phyloP scores from a whole-genome alignment of 495 filamentous ascomycete genomes.

The Stereocaulon alpinum region DNA sequence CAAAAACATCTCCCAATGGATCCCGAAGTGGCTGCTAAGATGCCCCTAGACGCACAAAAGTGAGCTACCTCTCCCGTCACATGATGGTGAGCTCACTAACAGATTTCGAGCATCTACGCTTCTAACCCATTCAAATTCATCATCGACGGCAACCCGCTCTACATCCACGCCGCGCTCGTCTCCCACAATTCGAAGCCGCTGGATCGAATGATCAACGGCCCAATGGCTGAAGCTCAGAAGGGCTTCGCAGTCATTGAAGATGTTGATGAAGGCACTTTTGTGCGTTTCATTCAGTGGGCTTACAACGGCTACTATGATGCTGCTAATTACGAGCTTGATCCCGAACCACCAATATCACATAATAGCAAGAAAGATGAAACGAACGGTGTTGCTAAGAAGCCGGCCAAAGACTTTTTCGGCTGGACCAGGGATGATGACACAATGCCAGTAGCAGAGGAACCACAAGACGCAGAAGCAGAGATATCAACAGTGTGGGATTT shows the following conservation, averaged over 20 bases:
- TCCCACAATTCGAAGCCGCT: constrained; percentile 17
- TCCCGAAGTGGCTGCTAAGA: too few species aligned
- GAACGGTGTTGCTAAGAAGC: not conserved
- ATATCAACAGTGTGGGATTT: not conserved
- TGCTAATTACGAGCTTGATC: not conserved
- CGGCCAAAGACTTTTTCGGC: too few species aligned
- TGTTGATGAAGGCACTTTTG: constrained; percentile 14
- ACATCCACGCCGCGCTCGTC: constrained; percentile 16
- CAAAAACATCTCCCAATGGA: too few species aligned
- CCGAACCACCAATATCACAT: too few species aligned
- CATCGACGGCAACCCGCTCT: constrained; percentile 16
- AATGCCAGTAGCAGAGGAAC: not conserved
- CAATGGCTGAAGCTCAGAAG: constrained; percentile 14
- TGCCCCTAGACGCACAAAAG: not conserved
- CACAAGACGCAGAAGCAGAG: too few species aligned
- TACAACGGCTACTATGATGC: constrained; percentile 17
- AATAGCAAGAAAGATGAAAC: too few species aligned
- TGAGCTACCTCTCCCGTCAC: not conserved
- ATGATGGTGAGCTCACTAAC: too few species aligned
- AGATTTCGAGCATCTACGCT: constrained; percentile 5
- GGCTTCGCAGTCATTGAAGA: constrained; percentile 13
- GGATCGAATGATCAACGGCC: constrained; percentile 16
- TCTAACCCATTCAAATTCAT: constrained; percentile 21
- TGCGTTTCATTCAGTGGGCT: constrained; percentile 19
- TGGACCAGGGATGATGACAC: too few species aligned